Conservation (phyloP, 257 asterid genomes). For the Penstemon barbatus region DNA sequence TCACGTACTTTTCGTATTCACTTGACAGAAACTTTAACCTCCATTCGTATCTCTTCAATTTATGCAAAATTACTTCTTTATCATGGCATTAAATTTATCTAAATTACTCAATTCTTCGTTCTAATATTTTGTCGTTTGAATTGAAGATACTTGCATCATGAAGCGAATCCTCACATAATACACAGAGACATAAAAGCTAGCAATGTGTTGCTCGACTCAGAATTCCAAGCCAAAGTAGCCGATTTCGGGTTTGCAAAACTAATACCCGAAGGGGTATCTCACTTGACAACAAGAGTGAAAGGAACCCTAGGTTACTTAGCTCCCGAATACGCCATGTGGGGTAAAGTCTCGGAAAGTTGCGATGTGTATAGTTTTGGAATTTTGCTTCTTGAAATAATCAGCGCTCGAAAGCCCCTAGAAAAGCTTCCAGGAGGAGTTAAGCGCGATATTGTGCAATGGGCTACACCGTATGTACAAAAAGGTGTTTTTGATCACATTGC, state of each 20-base stretch:
- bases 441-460: constrained; percentile 82
- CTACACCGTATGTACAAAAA: constrained; percentile 46
- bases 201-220: constrained; percentile 68
- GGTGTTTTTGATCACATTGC: constrained; percentile 62
- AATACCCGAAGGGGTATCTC: constrained; percentile 72
- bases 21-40: too few species aligned
- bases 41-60: too few species aligned
- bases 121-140: constrained; percentile 11
- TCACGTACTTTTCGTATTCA: too few species aligned
- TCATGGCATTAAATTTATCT: too few species aligned
- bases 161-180: constrained; percentile 77
- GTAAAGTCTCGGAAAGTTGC: constrained; percentile 75
- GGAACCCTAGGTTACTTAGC: constrained; percentile 83
- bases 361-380: constrained; percentile 85
- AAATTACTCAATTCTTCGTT: background rate
- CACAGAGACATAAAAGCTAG: constrained; percentile 87
- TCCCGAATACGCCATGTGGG: constrained; percentile 89
- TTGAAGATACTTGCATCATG: constrained; percentile 75
- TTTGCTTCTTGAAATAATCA: constrained; percentile 61
- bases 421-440: constrained; percentile 64
- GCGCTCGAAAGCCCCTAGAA: constrained; percentile 63
- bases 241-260: constrained; percentile 83
- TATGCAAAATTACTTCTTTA: too few species aligned
- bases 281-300: constrained; percentile 72
- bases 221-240: constrained; percentile 67